Base-by-base conservation (phyloP, 306 rosid genomes). In the Spatholobus suberectus region DNA sequence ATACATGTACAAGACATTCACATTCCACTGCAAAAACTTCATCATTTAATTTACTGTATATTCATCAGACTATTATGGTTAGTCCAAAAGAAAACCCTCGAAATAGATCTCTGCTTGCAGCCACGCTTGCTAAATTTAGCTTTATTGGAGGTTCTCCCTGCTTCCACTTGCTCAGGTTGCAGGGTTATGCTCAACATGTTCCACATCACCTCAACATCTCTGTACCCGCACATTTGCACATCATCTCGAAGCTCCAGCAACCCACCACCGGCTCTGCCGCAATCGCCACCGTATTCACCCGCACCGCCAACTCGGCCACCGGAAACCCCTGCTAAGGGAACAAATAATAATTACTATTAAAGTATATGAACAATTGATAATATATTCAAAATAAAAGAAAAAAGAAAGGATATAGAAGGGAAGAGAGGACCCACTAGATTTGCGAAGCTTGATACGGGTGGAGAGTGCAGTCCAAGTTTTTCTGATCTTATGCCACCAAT, bases 201-300 rank as follows among this genome's bases (percentile, higher is more conserved):
- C 94, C 93, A 90, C 93, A 90, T 89, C 2, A 89, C 82, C 65
- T 89, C 91, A 13, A 89, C 94, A 58, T 92, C 94, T 43, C 76
- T 82, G 76, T 90, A 90, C 6, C 90, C 93, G 37, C 93, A 92
- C 87, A 75, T 81, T 73, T 81, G 78, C 8, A 90, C 93, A 55
- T 90, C 94, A 23, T 88, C 88, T 32, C 84, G 68, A n/a, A 92
- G 94, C 73, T 86, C 88, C 51, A 85, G 8, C 67, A 89, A 27
- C 13, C 92, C 94, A 8, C 77, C 88, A 51, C 35, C 17, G 0
- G 0, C 20, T 3, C 70, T 63, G 10, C 41, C 46, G 4, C 58
- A 29, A 2, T 49, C 81, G 0, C 44, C 61, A 9, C 51, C 46
- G 3, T 58, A 58, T 83, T 83, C 59, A 57, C 2, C 32, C 26